Percentiles rank a stretch among this genome's conserved stretches.
These are phyloP conservation scores for Aspergillus udagawae DNA, from an alignment of 2,329 filamentous ascomycete species.

Conservation along the genomic window DNA sequence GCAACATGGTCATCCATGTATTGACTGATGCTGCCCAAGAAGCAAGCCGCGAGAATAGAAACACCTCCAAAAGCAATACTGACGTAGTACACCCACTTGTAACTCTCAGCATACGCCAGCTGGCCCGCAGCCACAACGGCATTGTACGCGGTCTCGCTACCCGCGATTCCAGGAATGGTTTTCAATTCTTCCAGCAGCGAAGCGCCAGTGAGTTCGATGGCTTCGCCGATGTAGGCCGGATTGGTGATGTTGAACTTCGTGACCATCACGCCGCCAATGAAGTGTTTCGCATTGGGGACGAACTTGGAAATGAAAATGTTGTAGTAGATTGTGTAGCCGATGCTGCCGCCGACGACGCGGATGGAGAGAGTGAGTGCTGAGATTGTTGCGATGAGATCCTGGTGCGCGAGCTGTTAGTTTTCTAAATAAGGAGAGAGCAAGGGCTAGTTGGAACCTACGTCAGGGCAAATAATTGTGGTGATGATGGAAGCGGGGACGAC, in stretches of 20 bases:
- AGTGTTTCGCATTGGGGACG: slow-evolving; percentile 41
- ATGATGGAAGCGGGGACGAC: slow-evolving; percentile 66
- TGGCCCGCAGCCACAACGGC: slow-evolving; percentile 55
- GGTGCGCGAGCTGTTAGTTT: background rate
- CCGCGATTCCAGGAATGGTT: slow-evolving; percentile 50
- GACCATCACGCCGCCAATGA: slow-evolving; percentile 51
- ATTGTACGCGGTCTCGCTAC: slow-evolving; percentile 48
- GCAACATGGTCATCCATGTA: slow-evolving; percentile 59
- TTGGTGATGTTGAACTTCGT: slow-evolving; percentile 49
- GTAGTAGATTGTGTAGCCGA: slow-evolving; percentile 61
- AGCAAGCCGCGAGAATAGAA: slow-evolving; percentile 54
- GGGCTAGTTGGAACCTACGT: slow-evolving; percentile 36
- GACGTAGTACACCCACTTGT: slow-evolving; percentile 59
- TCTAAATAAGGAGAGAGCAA: background rate
- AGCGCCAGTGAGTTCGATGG: slow-evolving; percentile 52
- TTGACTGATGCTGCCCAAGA: slow-evolving; percentile 56
- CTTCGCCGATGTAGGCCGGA: slow-evolving; percentile 43
- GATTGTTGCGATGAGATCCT: slow-evolving; percentile 64
- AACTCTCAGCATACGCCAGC: slow-evolving; percentile 55
- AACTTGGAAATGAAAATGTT: slow-evolving; percentile 48
- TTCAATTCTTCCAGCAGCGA: slow-evolving; percentile 50
- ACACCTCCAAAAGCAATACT: slow-evolving; percentile 60
- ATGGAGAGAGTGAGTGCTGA: slow-evolving; percentile 66
- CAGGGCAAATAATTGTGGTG: slow-evolving; percentile 65
- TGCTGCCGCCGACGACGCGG: slow-evolving; percentile 62